Base-by-base conservation (phyloP, 192 early-diverging fungal genomes). In the Gonapodya prolifera region DNA sequence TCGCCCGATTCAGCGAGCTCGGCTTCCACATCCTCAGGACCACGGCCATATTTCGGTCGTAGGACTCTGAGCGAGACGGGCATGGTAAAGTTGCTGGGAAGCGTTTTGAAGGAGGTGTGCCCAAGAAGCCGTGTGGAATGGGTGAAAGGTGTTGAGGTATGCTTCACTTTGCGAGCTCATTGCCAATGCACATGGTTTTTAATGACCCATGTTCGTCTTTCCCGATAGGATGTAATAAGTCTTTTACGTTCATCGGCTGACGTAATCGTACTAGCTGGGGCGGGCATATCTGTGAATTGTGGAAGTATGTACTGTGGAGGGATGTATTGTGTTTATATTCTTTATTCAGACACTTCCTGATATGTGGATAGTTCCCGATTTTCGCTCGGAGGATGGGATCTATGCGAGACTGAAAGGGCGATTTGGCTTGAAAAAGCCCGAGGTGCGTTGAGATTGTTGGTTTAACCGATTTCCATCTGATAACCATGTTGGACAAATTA, bases 321-420 rank as follows among this genome's bases (percentile, higher is more conserved):
- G n/a, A n/a, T n/a, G n/a, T n/a, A n/a, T n/a, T n/a, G n/a, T n/a
- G n/a, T n/a, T n/a, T n/a, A n/a, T n/a, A n/a, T 8, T 97, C 96
- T 0, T n/a, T n/a, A n/a, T n/a, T n/a, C n/a, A n/a, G n/a, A n/a
- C n/a, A n/a, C n/a, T n/a, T n/a, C n/a, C n/a, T n/a, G n/a, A n/a
- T n/a, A n/a, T 23, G 2, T 75, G 73, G 8, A 13, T 45, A 75
- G 31, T 99, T 36, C 97, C 97, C 0, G 97, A 99, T 78, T 99
- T 99, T 76, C 87, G 97, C 77, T 97, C 96, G 16, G 89, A 94
- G 29, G 89, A 90, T 2, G 97, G 97, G 1, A 96, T 99, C 34
- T 99, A 99, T 78, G 87, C 92, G 2, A 82, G 93, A 23, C 84
- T 97, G 17, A 85, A 83, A 70, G 91, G 94, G n/a, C 91, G 93